Conservation (phyloP, 2,329 filamentous ascomycete genomes). For the Elsinoe arachidis region DNA sequence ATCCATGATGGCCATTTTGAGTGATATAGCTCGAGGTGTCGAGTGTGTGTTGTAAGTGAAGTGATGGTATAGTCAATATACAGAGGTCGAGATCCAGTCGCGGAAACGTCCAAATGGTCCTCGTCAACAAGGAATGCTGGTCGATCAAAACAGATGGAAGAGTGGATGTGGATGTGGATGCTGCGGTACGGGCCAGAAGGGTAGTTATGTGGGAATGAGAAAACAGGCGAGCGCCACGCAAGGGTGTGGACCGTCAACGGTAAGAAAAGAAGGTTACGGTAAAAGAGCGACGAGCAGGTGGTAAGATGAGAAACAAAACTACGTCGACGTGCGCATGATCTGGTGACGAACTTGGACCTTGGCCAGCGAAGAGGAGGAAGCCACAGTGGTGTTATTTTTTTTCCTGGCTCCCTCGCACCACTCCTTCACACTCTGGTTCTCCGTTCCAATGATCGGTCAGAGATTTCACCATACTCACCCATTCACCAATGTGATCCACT, state of each 20-base stretch:
- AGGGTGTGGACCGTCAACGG: background rate
- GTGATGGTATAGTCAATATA: slow-evolving; percentile 2
- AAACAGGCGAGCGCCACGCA: slow-evolving; percentile 8
- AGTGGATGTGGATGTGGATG: background rate
- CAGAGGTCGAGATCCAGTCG: background rate
- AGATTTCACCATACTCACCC: slow-evolving; percentile 3
- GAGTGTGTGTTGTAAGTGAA: background rate
- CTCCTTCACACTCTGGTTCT: background rate
- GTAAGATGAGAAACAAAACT: slow-evolving; percentile 11
- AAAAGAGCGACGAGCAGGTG: slow-evolving; percentile 1
- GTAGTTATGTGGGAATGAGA: background rate
- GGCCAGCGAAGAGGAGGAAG: background rate
- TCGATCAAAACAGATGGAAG: slow-evolving; percentile 10
- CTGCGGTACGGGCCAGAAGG: background rate
- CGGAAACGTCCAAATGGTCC: background rate
- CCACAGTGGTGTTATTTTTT: background rate
- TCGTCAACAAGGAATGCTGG: slow-evolving; percentile 12
- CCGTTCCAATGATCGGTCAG: background rate
- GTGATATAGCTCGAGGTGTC: background rate
- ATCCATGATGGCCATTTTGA: slow-evolving; percentile 13
- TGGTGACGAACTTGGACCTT: background rate
- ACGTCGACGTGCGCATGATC: slow-evolving; percentile 9
- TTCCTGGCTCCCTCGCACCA: background rate
- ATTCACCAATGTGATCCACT: background rate
- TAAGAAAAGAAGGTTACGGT: background rate